A percentile compares a stretch with the other conserved stretches of the same genome.
Evolutionary conservation across 495 filamentous ascomycete genomes (phyloP).

Genomic region (Penicillium verhagenii): DNA sequence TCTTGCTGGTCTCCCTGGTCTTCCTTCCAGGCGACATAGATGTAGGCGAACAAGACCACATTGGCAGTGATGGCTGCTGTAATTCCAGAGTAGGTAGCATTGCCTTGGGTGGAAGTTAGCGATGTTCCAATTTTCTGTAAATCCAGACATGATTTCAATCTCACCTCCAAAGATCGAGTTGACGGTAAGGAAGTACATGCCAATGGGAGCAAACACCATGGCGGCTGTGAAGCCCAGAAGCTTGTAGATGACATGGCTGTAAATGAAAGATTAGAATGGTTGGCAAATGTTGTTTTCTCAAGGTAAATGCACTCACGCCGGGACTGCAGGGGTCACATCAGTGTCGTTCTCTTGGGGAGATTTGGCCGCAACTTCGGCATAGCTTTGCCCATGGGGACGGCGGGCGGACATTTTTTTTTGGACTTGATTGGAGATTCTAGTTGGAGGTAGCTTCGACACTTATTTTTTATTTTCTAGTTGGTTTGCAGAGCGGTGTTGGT

Average conservation of each 20-base stretch:
- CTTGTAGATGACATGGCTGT: conserved; percentile 83
- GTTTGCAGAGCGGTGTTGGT: neutral
- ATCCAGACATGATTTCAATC: conserved; percentile 5
- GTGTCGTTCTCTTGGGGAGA: conserved; percentile 30
- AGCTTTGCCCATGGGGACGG: conserved; percentile 33
- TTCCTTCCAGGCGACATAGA: conserved; percentile 88
- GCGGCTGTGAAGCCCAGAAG: conserved; percentile 85
- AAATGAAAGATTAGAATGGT: neutral
- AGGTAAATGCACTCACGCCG: conserved; percentile 54
- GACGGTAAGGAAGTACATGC: conserved; percentile 80
- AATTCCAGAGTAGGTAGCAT: conserved; percentile 81
- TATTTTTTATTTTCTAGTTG: no score
- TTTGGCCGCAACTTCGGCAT: conserved; percentile 32
- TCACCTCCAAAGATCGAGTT: conserved; percentile 75
- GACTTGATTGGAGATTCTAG: neutral
- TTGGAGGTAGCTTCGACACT: neutral
- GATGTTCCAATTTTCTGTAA: neutral
- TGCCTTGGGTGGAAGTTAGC: conserved; percentile 52
- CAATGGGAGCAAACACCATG: conserved; percentile 83
- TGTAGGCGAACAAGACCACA: conserved; percentile 84
- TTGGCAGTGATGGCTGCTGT: conserved; percentile 88
- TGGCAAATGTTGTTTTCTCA: neutral
- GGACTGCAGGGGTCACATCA: conserved; percentile 64
- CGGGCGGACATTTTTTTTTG: conserved; percentile 35
- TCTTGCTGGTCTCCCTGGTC: conserved; percentile 68